These are phyloP conservation scores for Apiospora aurea DNA, from an alignment of 2,329 filamentous ascomycete species.

Conservation along the genomic window DNA sequence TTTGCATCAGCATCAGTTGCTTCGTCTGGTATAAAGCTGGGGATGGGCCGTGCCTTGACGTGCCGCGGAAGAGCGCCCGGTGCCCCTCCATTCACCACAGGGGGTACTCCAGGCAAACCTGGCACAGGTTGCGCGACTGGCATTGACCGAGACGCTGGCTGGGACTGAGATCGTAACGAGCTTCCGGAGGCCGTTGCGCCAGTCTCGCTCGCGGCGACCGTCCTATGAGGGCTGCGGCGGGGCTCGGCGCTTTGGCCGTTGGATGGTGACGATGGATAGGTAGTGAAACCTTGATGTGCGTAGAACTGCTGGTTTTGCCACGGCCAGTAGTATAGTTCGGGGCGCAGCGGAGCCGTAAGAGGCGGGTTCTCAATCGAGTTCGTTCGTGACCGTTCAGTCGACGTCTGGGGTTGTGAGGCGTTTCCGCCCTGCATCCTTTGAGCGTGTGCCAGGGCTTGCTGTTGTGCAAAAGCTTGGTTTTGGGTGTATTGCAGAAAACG, in stretches of 20 bases:
- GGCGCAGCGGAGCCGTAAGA: constrained; percentile 62
- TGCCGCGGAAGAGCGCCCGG: constrained; percentile 46
- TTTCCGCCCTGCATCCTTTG: constrained; percentile 49
- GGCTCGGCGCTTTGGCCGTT: constrained; percentile 57
- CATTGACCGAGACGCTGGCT: constrained; percentile 62
- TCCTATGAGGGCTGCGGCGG: constrained; percentile 64
- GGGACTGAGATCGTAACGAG: constrained; percentile 70
- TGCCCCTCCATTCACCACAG: constrained; percentile 46
- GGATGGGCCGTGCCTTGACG: constrained; percentile 58
- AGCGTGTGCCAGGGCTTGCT: constrained; percentile 51
- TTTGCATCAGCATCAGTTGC: constrained; percentile 53
- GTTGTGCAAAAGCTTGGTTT: constrained; percentile 52
- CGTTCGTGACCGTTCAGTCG: constrained; percentile 62
- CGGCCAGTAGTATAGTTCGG: constrained; percentile 62
- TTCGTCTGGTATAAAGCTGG: constrained; percentile 65
- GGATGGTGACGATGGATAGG: constrained; percentile 65
- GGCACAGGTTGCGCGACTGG: constrained; percentile 41
- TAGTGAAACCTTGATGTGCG: constrained; percentile 56
- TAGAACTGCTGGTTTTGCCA: constrained; percentile 51
- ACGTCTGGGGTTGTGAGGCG: constrained; percentile 43
- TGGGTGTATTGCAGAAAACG: constrained; percentile 56
- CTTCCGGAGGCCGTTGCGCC: constrained; percentile 57
- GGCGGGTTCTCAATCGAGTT: constrained; percentile 70
- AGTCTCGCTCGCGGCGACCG: constrained; percentile 56
- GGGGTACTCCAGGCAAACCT: constrained; percentile 40